phyloP scores from a whole-genome alignment of 2,329 filamentous ascomycete species.

The Sphaerostilbella broomeana region DNA sequence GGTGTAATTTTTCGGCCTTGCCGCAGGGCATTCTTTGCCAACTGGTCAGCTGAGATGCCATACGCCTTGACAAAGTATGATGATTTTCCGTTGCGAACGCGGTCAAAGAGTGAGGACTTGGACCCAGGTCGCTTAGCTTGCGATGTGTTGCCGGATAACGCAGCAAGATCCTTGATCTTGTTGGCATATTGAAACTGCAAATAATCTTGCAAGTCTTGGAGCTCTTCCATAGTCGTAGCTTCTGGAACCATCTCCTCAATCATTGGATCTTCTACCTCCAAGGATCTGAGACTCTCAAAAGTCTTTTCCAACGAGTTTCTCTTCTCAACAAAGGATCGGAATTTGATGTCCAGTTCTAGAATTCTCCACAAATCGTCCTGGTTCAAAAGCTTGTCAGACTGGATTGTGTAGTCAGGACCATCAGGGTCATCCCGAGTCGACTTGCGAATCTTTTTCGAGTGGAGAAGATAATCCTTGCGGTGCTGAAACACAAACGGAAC shows the following conservation, averaged over 20 bases:
- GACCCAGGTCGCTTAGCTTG: slow-evolving; percentile 75
- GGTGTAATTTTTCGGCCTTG: slow-evolving; percentile 73
- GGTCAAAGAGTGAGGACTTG: slow-evolving; percentile 73
- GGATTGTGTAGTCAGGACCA: slow-evolving; percentile 64
- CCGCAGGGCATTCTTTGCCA: slow-evolving; percentile 79
- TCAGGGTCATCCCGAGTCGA: slow-evolving; percentile 59
- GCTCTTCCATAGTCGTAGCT: slow-evolving; percentile 83
- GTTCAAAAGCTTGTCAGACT: slow-evolving; percentile 80
- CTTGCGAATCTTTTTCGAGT: slow-evolving; percentile 65
- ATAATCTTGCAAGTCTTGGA: slow-evolving; percentile 95
- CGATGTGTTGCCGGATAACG: slow-evolving; percentile 55
- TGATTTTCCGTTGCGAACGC: slow-evolving; percentile 71
- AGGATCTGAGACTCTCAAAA: slow-evolving; percentile 63
- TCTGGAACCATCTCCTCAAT: slow-evolving; percentile 76
- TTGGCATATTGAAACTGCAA: slow-evolving; percentile 87
- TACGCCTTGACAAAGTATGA: slow-evolving; percentile 82
- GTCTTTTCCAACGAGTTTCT: slow-evolving; percentile 76
- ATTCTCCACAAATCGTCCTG: slow-evolving; percentile 95
- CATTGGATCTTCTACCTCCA: slow-evolving; percentile 61
- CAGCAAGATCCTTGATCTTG: slow-evolving; percentile 73
- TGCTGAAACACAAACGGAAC: slow-evolving; percentile 98
- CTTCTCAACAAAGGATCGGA: slow-evolving; percentile 87
- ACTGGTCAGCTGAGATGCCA: slow-evolving; percentile 80
- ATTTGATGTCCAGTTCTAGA: slow-evolving; percentile 90
- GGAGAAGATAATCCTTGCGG: slow-evolving; percentile 94